Evolutionary conservation across 805 yeast species (phyloP), one percentile per base, ranked within the genome.

Genomic region (Zygosaccharomyces pseudorouxii): DNA sequence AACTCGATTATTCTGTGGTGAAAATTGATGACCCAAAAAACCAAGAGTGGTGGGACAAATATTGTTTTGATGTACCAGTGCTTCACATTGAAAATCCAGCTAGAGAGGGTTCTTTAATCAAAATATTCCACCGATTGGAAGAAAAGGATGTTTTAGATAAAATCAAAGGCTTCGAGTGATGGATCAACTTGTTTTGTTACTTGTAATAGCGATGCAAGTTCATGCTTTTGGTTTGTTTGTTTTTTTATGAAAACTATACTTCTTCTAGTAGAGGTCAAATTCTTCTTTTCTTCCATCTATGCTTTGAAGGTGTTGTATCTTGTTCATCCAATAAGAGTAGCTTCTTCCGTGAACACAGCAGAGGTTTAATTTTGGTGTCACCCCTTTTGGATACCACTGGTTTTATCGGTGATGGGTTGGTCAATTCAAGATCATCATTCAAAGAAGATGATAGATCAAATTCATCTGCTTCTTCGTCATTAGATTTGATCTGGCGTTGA

Each of bases 51-150:
- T 84, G 81, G 74, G 86, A 84, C 45, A 72, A 74, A 51, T 86
- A 85, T 55, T 80, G 89, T 56, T 84, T 80, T 61, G 95, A 86
- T 59, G 84, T 86, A 5, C 95, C 95, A 0, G 95, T 86, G 0
- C 60, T 86, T 37, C 90, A 86, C 61, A 71, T 86, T 7, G 82
- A 81, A 55, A 70, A 81, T 49, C 68, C 60, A 1, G 31, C 42
- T 5, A 64, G 62, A 5, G 76, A 74, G 45, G 68, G 58, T 29
- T 71, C 75, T 40, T 75, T 82, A 2, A 73, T 76, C 4, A 81
- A 80, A 57, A 79, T 81, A 59, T 84, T 85, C 84, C 92, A 86
- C 65, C 73, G 79, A 47, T 74, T 86, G 48, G 69, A 80, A 47
- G 73, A 75, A 39, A 77, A 75, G 4, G 81, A 81, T 49, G 61